Evolutionary conservation across 805 yeast genomes (phyloP), one percentile per base, ranked within the genome.

Genomic region (Jamesozyma gamospora): DNA sequence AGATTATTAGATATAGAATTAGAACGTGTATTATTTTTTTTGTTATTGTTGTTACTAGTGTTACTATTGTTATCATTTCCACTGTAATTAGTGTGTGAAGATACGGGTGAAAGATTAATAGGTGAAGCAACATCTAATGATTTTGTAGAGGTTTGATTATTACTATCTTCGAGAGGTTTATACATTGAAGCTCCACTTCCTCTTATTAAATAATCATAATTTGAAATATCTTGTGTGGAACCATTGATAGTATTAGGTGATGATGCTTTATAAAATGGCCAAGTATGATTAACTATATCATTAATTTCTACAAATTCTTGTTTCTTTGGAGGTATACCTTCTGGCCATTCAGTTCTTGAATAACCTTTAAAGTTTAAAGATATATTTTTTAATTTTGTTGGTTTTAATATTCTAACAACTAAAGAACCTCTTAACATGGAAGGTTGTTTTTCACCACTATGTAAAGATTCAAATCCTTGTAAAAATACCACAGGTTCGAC

Each of bases 291-390:
- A 24, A 85, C 71, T 18, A 88, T 56, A 38, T 74, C 82, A 45
- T 72, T 74, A 17, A 71, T 58, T 49, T 92, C 98, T 27, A 61
- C 58, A 44, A 74, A 78, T 12, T 77, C 82, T 14, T 67, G 66
- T 48, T 78, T 77, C 55, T 82, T 84, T 0, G 96, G 96, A 0
- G 97, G 97, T 15, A 90, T 88, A 2, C 98, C 98, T 54, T 92
- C 96, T 3, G 96, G 96, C 96, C 96, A 88, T 44, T 88, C 95
- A 0, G 96, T 88, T 47, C 82, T 70, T 28, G 82, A 73, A 1
- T 59, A 55, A 1, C 96, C 96, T 38, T 70, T 69, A 49, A 88
- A 76, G 1, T 69, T 65, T 35, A 88, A 65, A 4, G 64, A 56
- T 11, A 88, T 74, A 15, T 72, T 56, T 58, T 82, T 84, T 44